Percentiles rank a stretch among this genome's conserved stretches.
phyloP scores from a whole-genome alignment of 768 basidiomycete species.

The Krasilnikovozyma curviuscula region DNA sequence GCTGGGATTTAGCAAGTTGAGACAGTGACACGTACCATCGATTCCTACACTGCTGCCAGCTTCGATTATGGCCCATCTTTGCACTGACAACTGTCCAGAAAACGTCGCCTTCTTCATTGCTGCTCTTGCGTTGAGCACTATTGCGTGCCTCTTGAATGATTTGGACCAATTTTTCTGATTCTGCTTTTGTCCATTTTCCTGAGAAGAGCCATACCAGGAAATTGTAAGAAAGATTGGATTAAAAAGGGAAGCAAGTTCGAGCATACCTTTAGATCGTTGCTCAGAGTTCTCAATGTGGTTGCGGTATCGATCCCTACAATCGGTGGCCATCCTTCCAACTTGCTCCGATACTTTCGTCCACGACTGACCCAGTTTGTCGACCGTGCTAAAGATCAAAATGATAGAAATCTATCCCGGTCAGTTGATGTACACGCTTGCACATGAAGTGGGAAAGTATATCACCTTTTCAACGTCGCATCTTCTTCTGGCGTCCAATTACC shows the following conservation, averaged over 20 bases:
- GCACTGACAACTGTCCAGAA: slow-evolving; percentile 65
- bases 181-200: slow-evolving; percentile 60
- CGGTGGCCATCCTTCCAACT: slow-evolving; percentile 56
- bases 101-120: slow-evolving; percentile 53
- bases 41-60: slow-evolving; percentile 65
- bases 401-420: too few relatives aligned
- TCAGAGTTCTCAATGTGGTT: slow-evolving; percentile 58
- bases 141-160: slow-evolving; percentile 42
- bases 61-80: slow-evolving; percentile 54
- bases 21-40: slow-evolving; percentile 42
- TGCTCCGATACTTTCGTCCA: slow-evolving; percentile 58
- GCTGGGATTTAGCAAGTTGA: not conserved
- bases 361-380: slow-evolving; percentile 47
- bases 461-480: slow-evolving; percentile 47
- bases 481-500: slow-evolving; percentile 53
- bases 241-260: not conserved
- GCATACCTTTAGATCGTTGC: slow-evolving; percentile 39
- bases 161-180: slow-evolving; percentile 50
- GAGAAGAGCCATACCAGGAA: not conserved
- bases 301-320: slow-evolving; percentile 69
- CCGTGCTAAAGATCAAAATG: slow-evolving; percentile 35
- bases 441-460: slow-evolving; percentile 21
- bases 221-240: not conserved
- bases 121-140: slow-evolving; percentile 51
- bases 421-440: too few relatives aligned